A percentile compares a stretch with the other conserved stretches of the same genome.
phyloP scores from a whole-genome alignment of 2,329 filamentous ascomycete genomes.

The Emergomyces pasteurianus region DNA sequence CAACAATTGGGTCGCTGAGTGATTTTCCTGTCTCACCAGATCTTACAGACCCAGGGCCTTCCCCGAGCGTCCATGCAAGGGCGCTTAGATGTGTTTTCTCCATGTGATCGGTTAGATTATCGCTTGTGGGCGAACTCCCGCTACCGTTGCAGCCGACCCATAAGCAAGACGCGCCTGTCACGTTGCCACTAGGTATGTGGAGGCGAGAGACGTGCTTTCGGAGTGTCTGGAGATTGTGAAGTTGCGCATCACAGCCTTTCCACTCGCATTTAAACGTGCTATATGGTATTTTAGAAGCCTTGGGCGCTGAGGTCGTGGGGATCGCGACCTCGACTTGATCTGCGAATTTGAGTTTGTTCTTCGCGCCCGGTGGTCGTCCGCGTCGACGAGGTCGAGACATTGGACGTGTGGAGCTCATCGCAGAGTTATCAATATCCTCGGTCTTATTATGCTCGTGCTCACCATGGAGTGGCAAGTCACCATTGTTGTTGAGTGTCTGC shows the following conservation, averaged over 20 bases:
- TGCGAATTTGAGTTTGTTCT: slow-evolving; percentile 14
- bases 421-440: background rate
- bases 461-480: background rate
- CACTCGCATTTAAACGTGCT: slow-evolving; percentile 46
- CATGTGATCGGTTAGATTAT: slow-evolving; percentile 41
- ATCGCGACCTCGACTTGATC: slow-evolving; percentile 14
- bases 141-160: slow-evolving; percentile 24
- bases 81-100: slow-evolving; percentile 40
- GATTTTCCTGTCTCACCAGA: slow-evolving; percentile 37
- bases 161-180: slow-evolving; percentile 15
- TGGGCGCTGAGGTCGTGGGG: slow-evolving; percentile 4
- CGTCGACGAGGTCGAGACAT: slow-evolving; percentile 8
- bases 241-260: slow-evolving; percentile 43
- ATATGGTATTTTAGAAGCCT: slow-evolving; percentile 14
- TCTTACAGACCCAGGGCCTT: slow-evolving; percentile 42
- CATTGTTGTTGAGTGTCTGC: background rate
- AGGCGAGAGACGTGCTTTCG: slow-evolving; percentile 47
- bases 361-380: slow-evolving; percentile 21
- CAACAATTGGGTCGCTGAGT: slow-evolving; percentile 9
- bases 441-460: background rate
- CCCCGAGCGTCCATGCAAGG: slow-evolving; percentile 47
- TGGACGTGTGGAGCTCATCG: background rate
- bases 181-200: slow-evolving; percentile 30
- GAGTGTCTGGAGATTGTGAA: slow-evolving; percentile 51
- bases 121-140: slow-evolving; percentile 15